These are phyloP conservation scores for Vigna unguiculata DNA, from an alignment of 306 rosid species.

Conservation along the genomic window DNA sequence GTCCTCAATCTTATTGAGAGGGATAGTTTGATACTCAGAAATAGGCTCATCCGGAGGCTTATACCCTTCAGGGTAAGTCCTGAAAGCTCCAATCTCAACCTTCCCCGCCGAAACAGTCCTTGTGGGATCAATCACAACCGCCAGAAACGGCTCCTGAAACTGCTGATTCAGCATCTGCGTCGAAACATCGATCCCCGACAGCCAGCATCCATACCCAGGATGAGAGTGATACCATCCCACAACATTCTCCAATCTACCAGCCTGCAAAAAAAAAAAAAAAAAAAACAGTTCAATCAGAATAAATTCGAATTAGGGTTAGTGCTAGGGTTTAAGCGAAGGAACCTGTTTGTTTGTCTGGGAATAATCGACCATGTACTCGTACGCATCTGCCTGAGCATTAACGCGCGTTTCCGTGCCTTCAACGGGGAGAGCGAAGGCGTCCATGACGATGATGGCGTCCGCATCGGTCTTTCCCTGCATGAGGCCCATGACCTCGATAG, in stretches of 20 bases:
- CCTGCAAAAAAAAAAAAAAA: slow-evolving; percentile 47
- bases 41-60: slow-evolving; percentile 93
- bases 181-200: slow-evolving; percentile 94
- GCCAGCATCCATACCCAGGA: slow-evolving; percentile 99
- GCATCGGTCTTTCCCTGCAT: slow-evolving; percentile 98
- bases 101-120: slow-evolving; percentile 96
- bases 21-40: slow-evolving; percentile 96
- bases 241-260: slow-evolving; percentile 90
- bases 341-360: slow-evolving; percentile 97
- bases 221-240: slow-evolving; percentile 99
- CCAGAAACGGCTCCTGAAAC: slow-evolving; percentile 93
- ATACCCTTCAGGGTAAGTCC: slow-evolving; percentile 97
- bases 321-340: slow-evolving; percentile 32
- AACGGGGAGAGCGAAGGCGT: slow-evolving; percentile 92
- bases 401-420: slow-evolving; percentile 99
- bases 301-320: neutral
- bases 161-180: slow-evolving; percentile 96
- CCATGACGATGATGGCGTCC: slow-evolving; percentile 93
- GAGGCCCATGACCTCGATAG: slow-evolving; percentile 97
- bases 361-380: slow-evolving; percentile 96
- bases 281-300: neutral
- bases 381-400: slow-evolving; percentile 98
- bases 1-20: slow-evolving; percentile 95
- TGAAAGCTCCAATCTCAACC: slow-evolving; percentile 98
- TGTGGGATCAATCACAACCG: slow-evolving; percentile 94